These are phyloP conservation scores for Waltergamsia citrina DNA, from an alignment of 2,329 filamentous ascomycete genomes.

Conservation along the genomic window DNA sequence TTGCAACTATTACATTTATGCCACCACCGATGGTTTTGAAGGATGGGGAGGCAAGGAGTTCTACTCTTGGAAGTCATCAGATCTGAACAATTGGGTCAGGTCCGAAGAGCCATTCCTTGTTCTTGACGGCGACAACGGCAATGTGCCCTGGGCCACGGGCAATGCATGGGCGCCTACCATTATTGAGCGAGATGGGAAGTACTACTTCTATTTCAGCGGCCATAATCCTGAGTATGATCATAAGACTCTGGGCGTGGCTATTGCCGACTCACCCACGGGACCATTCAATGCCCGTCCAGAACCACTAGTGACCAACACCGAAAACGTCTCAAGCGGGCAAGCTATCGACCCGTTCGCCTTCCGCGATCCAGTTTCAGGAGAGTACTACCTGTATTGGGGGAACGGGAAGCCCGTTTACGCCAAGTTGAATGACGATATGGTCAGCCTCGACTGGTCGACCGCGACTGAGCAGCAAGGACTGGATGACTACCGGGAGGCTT, in stretches of 20 bases:
- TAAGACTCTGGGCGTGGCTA: slow-evolving; percentile 53
- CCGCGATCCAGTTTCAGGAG: slow-evolving; percentile 45
- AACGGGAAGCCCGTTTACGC: slow-evolving; percentile 31
- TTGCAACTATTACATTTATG: slow-evolving; percentile 35
- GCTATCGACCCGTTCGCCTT: slow-evolving; percentile 56
- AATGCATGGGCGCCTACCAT: slow-evolving; percentile 61
- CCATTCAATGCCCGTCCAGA: slow-evolving; percentile 46
- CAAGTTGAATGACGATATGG: slow-evolving; percentile 34
- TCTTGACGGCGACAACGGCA: slow-evolving; percentile 32
- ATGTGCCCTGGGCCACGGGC: slow-evolving; percentile 56
- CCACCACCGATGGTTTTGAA: slow-evolving; percentile 32
- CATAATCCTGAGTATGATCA: slow-evolving; percentile 42
- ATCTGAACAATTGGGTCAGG: slow-evolving; percentile 31
- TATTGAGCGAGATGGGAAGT: slow-evolving; percentile 47
- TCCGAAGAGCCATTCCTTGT: slow-evolving; percentile 29
- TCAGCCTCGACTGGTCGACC: slow-evolving; percentile 27
- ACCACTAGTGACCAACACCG: slow-evolving; percentile 48
- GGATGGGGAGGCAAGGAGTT: slow-evolving; percentile 37
- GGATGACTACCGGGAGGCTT: slow-evolving; percentile 27
- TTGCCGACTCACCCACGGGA: slow-evolving; percentile 44
- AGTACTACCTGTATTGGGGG: slow-evolving; percentile 55
- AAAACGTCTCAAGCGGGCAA: slow-evolving; percentile 21
- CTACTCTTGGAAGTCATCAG: slow-evolving; percentile 33
- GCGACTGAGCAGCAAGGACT: slow-evolving; percentile 23
- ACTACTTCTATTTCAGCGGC: slow-evolving; percentile 53